Evolutionary conservation across 2,329 filamentous ascomycete species (phyloP).

Genomic region (Xylaria sp.): DNA sequence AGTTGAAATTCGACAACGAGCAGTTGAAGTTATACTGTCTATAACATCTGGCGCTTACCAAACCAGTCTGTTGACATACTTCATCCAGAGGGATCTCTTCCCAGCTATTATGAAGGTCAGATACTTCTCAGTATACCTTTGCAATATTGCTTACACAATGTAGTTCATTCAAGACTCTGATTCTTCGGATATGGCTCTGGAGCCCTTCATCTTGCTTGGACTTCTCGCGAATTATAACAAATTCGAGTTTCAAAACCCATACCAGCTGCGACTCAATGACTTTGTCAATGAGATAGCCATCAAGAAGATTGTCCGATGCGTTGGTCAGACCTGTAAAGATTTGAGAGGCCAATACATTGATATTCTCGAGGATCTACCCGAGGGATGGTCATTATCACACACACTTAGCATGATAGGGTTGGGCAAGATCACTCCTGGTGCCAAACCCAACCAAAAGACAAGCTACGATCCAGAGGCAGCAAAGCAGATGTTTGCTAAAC

Average conservation of each 20-base stretch:
- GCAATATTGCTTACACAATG: constrained; percentile 36
- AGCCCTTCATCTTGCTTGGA: constrained; percentile 85
- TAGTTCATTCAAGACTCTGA: constrained; percentile 86
- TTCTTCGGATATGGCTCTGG: constrained; percentile 69
- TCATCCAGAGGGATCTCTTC: constrained; percentile 94
- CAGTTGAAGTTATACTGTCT: constrained; percentile 82
- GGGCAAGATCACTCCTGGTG: constrained; percentile 76
- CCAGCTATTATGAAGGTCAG: constrained; percentile 91
- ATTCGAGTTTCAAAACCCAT: constrained; percentile 98
- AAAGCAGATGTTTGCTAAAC: constrained; percentile 80
- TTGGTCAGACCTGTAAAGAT: constrained; percentile 76
- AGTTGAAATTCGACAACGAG: constrained; percentile 82
- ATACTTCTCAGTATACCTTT: neutral
- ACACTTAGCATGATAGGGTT: constrained; percentile 88
- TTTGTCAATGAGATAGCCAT: constrained; percentile 94
- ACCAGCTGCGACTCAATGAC: constrained; percentile 89
- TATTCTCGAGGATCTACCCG: constrained; percentile 88
- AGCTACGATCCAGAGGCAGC: constrained; percentile 81
- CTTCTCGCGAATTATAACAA: constrained; percentile 98
- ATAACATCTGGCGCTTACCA: constrained; percentile 95
- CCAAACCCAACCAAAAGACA: constrained; percentile 67
- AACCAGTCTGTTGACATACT: constrained; percentile 92
- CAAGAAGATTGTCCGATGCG: constrained; percentile 79
- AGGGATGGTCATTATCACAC: constrained; percentile 85
- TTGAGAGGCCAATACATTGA: constrained; percentile 82